phyloP scores from a whole-genome alignment of 257 asterid genomes.

The Nicotiana attenuata region DNA sequence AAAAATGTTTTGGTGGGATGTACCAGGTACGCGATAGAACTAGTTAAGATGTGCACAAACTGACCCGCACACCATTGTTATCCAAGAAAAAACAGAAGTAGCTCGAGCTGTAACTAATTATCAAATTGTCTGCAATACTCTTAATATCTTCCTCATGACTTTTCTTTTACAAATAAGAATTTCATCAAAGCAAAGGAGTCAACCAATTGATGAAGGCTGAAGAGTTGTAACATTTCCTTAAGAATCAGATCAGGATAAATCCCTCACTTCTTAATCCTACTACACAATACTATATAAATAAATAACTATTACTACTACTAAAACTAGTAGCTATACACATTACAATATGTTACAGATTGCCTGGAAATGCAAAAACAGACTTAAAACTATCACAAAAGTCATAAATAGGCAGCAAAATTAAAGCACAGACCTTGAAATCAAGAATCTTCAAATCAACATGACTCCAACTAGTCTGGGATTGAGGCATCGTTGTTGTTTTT shows the following conservation, averaged over 20 bases:
- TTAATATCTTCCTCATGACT: not conserved
- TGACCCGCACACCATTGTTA: too few relatives aligned
- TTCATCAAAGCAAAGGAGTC: not conserved
- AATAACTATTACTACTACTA: not conserved
- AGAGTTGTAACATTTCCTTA: not conserved
- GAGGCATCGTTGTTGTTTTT: not conserved
- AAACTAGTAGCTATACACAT: constrained; percentile 8
- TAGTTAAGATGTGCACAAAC: too few relatives aligned
- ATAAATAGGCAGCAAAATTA: not conserved
- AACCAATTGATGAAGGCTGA: not conserved
- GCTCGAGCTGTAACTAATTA: too few relatives aligned
- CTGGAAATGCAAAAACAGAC: not conserved
- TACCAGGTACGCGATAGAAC: too few relatives aligned
- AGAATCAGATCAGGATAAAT: not conserved
- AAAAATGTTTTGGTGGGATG: too few relatives aligned
- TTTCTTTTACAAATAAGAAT: not conserved
- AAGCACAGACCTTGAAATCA: not conserved
- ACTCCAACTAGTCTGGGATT: not conserved
- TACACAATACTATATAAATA: not conserved
- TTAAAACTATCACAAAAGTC: not conserved
- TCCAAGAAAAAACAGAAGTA: too few relatives aligned
- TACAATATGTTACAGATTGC: not conserved
- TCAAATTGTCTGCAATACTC: too few relatives aligned
- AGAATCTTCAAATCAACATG: not conserved
- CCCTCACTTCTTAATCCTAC: constrained; percentile 3